Base-by-base conservation (phyloP, 306 rosid species). In the Albizia julibrissin region DNA sequence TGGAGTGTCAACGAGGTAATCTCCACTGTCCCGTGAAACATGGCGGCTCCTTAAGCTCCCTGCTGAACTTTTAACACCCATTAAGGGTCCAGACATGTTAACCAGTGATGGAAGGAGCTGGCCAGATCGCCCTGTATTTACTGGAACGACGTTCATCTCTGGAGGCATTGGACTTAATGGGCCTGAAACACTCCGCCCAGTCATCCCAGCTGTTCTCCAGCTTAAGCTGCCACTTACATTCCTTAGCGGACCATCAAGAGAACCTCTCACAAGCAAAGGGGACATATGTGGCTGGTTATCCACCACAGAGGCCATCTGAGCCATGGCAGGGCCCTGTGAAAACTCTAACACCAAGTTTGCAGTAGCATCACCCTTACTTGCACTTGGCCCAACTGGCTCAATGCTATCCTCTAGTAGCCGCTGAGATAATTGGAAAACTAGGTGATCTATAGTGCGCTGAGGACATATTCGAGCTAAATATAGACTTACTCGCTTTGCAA, bases 231-330 rank as follows among this genome's bases (percentile, higher is more conserved):
- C 99, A 80, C 99, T 96, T 79, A 94, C 94, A 89, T 92, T 96
- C 88, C 99, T 92, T 50, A 96, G 90, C 10, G 99, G 99, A 81
- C 97, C 98, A 80, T 96, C 99, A 84, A 96, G 91, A 83, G 98
- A 96, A 76, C 99, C 99, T 74, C 99, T 91, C 44, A 94, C 99
- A 87, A 96, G 99, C 90, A 96, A 89, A 13, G 98, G 99, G 27
- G 99, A 94, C 99, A 94, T 96, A 90, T 96, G 99, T 13, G 98
- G 98, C 74, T 92, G 98, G 89, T 88, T 94, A 86, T 96, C 99
- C 81, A 92, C 89, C 79, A 87, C 91, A 29, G 99, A 91, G 64
- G 97, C 61, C 86, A 94, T 90, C 87, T 94, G 99, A 81, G 98
- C 91, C 56, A 91, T 90, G 7, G 91, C 87, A 80, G 98, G 99